These are phyloP conservation scores for Eleusine coracana DNA, from an alignment of 176 grass and related monocot genomes.

Conservation along the genomic window DNA sequence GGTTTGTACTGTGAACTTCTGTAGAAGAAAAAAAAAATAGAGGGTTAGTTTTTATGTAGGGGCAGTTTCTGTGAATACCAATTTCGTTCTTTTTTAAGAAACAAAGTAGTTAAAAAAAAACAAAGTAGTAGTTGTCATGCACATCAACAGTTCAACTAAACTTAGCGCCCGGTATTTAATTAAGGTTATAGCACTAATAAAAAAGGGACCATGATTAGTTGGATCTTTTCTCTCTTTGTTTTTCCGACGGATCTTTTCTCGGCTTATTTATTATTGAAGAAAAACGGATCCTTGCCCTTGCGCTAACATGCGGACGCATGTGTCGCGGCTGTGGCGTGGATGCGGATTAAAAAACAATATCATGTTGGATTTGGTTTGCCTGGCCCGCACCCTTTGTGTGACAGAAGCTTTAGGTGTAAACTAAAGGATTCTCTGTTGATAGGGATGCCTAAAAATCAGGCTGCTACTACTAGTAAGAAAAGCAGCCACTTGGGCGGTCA, in stretches of 20 bases:
- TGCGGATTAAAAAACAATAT: conserved; percentile 22
- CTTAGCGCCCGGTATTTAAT: background rate
- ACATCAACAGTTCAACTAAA: background rate
- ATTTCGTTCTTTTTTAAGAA: background rate
- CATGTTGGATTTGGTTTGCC: conserved; percentile 40
- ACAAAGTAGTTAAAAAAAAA: background rate
- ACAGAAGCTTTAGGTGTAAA: conserved; percentile 31
- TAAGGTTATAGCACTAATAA: background rate
- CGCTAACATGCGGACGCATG: conserved; percentile 22
- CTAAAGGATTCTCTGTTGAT: conserved; percentile 36
- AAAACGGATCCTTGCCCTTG: background rate
- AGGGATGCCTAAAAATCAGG: conserved; percentile 34
- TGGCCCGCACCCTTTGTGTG: conserved; percentile 6
- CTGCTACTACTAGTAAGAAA: background rate
- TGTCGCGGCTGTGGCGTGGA: conserved; percentile 17
- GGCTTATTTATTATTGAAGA: background rate
- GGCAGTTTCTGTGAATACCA: background rate
- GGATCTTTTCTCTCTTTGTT: conserved; percentile 1
- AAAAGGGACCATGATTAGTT: background rate
- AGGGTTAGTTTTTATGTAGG: background rate
- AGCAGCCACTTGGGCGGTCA: conserved; percentile 22
- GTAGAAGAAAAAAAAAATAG: background rate
- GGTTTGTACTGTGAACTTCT: background rate
- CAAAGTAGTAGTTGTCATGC: background rate
- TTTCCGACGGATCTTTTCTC: background rate